Evolutionary conservation across 2,329 filamentous ascomycete species (phyloP).

Genomic region (Colletotrichum sansevieriae): DNA sequence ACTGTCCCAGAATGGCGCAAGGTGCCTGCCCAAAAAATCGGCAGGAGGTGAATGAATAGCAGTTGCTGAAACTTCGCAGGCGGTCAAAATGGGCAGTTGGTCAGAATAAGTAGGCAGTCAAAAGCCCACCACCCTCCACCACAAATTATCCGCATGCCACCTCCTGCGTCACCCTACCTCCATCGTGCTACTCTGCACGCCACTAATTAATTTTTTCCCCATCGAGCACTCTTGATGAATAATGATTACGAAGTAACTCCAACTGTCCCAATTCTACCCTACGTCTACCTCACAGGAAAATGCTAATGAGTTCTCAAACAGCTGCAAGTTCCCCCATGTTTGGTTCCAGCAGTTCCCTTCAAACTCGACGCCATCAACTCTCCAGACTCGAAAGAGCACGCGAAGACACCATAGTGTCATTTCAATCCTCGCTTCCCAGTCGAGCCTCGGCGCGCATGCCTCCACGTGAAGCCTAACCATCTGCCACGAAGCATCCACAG

Average conservation of each 20-base stretch:
- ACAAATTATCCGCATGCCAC: not conserved
- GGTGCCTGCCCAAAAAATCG: slow-evolving; percentile 1
- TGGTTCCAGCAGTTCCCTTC: not conserved
- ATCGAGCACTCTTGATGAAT: slow-evolving; percentile 1
- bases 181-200: slow-evolving; percentile 1
- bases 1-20: slow-evolving; percentile 2
- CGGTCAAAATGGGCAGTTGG: too few species aligned
- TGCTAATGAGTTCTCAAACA: not conserved
- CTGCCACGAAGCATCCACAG: slow-evolving; percentile 1
- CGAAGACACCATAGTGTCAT: not conserved
- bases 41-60: too few species aligned
- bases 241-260: slow-evolving; percentile 2
- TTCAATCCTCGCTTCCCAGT: not conserved
- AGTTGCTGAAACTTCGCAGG: too few species aligned
- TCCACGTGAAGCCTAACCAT: not conserved
- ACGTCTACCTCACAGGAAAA: not conserved
- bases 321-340: not conserved
- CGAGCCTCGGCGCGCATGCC: not conserved
- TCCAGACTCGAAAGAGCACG: not conserved
- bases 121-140: not conserved
- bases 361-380: not conserved
- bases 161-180: slow-evolving; percentile 3
- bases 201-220: not conserved
- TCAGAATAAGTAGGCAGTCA: not conserved
- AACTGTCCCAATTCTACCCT: not conserved